These are phyloP conservation scores for Aspergillus diversus DNA, from an alignment of 495 filamentous ascomycete species.

Conservation along the genomic window DNA sequence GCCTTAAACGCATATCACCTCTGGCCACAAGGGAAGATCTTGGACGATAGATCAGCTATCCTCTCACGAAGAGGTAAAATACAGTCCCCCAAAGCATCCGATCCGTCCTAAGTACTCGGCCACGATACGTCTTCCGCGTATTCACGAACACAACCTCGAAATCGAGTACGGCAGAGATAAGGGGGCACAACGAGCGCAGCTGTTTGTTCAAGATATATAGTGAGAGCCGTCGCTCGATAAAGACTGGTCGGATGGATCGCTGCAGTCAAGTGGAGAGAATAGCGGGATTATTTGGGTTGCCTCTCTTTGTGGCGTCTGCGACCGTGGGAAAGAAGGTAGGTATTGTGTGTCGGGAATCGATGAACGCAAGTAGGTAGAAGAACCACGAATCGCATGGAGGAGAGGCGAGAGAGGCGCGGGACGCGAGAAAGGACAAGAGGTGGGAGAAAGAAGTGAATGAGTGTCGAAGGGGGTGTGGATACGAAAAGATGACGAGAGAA, in stretches of 20 bases:
- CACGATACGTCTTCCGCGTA: background rate
- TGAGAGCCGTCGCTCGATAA: background rate
- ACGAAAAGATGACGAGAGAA: slow-evolving; percentile 33
- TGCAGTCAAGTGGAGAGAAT: slow-evolving; percentile 14
- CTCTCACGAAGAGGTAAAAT: background rate
- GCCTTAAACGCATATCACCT: slow-evolving; percentile 43
- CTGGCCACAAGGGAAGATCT: background rate
- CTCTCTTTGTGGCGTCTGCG: slow-evolving; percentile 29
- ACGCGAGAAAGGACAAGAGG: slow-evolving; percentile 22
- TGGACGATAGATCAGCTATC: background rate
- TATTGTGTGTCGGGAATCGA: slow-evolving; percentile 30
- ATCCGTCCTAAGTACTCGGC: background rate
- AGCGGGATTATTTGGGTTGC: slow-evolving; percentile 22
- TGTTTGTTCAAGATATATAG: too few relatives aligned
- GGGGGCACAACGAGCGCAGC: background rate
- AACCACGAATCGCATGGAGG: slow-evolving; percentile 43
- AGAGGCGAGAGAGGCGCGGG: slow-evolving; percentile 32
- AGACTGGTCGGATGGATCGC: background rate
- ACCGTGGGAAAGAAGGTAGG: slow-evolving; percentile 29
- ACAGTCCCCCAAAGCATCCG: background rate
- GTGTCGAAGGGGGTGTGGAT: slow-evolving; percentile 37
- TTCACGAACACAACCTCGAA: too few relatives aligned
- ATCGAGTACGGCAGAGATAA: too few relatives aligned
- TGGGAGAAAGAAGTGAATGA: slow-evolving; percentile 27
- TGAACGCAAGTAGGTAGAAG: slow-evolving; percentile 33